Conservation (phyloP, 495 filamentous ascomycete genomes). For the Saxophila tyrrhenica region DNA sequence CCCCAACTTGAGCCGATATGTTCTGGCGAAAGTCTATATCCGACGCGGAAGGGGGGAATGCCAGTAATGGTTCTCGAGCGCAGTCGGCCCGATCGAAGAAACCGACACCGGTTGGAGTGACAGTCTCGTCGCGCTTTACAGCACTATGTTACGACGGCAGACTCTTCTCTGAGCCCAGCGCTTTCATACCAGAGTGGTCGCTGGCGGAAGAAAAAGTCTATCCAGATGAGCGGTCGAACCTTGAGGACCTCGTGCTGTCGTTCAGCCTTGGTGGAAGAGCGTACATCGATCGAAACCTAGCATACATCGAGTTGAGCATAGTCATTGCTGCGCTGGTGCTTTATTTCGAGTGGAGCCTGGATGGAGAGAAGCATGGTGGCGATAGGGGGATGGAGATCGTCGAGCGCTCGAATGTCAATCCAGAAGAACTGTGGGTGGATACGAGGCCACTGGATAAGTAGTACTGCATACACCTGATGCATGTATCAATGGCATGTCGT, state of each 20-base stretch:
- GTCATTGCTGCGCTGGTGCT: not conserved
- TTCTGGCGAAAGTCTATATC: no score
- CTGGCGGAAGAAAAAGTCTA: not conserved
- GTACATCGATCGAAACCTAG: constrained; percentile 9
- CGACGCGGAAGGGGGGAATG: no score
- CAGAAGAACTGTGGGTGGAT: not conserved
- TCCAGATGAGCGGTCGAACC: not conserved
- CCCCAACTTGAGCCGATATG: no score
- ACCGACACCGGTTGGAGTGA: not conserved
- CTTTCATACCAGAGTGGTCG: constrained; percentile 8
- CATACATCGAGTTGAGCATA: constrained; percentile 5
- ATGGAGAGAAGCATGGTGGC: not conserved
- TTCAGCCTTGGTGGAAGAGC: constrained; percentile 1
- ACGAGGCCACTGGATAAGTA: not conserved
- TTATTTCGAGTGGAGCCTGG: not conserved
- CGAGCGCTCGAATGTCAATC: not conserved
- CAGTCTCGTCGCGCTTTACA: not conserved
- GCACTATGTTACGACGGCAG: not conserved
- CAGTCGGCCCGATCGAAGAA: no score
- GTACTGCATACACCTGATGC: no score
- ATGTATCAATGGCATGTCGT: no score
- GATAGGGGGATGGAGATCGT: not conserved
- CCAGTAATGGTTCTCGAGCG: no score
- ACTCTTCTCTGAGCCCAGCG: constrained; percentile 5
- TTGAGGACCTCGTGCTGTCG: not conserved